Evolutionary conservation across 208 protist species (phyloP).

Genomic region (Leishmania arabica): DNA sequence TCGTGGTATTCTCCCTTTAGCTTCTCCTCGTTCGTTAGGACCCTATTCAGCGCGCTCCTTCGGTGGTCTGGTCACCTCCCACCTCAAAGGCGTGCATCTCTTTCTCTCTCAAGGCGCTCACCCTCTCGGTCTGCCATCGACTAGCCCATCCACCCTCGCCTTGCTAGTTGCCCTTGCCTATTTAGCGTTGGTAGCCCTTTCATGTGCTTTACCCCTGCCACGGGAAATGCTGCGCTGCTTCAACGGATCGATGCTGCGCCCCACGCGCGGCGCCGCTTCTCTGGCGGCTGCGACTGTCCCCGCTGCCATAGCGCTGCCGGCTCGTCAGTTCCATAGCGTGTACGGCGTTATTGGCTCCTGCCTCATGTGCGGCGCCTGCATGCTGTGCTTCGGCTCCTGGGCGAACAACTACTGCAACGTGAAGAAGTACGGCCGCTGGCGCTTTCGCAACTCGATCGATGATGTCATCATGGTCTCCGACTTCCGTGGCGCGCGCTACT

Average conservation of each 20-base stretch:
- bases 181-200: background rate
- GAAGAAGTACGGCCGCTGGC: constrained; percentile 81
- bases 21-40: background rate
- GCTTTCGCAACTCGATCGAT: constrained; percentile 88
- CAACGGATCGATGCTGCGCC: constrained; percentile 21
- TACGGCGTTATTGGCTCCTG: constrained; percentile 58
- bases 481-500: constrained; percentile 76
- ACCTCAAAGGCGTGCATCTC: background rate
- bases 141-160: background rate
- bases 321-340: constrained; percentile 63
- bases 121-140: background rate
- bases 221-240: constrained; percentile 46
- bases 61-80: background rate
- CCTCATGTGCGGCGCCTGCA: constrained; percentile 67
- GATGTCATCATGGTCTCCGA: constrained; percentile 87
- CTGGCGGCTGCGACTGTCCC: background rate
- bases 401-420: constrained; percentile 90
- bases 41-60: background rate
- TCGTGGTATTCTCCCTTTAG: background rate
- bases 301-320: constrained; percentile 4
- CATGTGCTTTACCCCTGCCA: background rate
- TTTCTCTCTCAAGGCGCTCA: background rate
- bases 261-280: constrained; percentile 5
- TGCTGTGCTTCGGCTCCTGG: constrained; percentile 83
- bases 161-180: background rate